Base-by-base conservation (phyloP, 2,329 filamentous ascomycete genomes). In the Akanthomyces dipterigenus region DNA sequence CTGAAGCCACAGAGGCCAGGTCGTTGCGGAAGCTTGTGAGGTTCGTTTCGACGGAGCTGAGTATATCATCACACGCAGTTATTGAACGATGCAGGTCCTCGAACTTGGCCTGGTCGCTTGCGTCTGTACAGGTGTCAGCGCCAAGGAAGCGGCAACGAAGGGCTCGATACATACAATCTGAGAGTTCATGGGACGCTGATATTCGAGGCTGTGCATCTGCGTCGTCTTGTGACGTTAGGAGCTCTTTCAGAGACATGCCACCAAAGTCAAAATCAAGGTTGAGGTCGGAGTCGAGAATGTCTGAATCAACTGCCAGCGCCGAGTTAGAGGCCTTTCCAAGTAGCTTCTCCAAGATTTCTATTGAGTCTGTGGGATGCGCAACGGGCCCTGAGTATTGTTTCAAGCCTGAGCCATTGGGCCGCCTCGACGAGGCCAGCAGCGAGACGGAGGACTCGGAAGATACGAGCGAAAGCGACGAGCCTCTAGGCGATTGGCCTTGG, bases 21-120 rank as follows among this genome's bases (percentile, higher is more conserved):
- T 99, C 96, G 63, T 92, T 90, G 71, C 96, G 92, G 71, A 99
- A 99, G 72, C 88, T 93, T 42, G 90, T 90, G 58, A 99, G 81
- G 72, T 97, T 98, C 36, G 85, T 87, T 76, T 99, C 93, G 60
- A 99, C 95, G 0, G 93, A 96, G 73, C 88, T 90, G 50, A 98
- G 82, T 55, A 98, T 91, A 71, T 96, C 89, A 74, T 99, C 95
- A 76, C 93, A 99, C 55, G 91, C 90, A 71, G 81, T 76, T 69
- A 99, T 98, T 4, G 93, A 96, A 69, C 84, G 86, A 75, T 98
- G 95, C 46, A 99, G 81, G 61, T 96, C 91, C 73, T 97, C 88
- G 68, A 96, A 96, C 69, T 88, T 93, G 69, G 88, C 81, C 72
- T 88, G 90, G 66, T 96, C 91, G 65, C 83, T 83, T 73, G 95